Evolutionary conservation across 192 early-diverging fungal genomes (phyloP).

Genomic region (Coemansia sp.): DNA sequence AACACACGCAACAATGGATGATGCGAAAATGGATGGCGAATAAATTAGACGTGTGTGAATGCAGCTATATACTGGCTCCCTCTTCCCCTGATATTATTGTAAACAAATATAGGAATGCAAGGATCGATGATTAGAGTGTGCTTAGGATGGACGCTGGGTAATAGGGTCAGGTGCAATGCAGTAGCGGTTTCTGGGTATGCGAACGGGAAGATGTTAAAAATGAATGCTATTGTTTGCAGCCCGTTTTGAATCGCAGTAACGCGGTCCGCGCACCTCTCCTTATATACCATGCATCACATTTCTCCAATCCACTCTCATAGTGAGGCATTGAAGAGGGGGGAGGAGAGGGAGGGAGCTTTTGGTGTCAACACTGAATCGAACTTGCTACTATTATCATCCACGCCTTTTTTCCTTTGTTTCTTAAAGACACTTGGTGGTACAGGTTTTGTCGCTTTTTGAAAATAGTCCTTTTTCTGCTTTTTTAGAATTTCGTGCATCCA

Average conservation of each 20-base stretch:
- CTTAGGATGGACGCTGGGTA: neutral
- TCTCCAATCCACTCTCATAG: neutral
- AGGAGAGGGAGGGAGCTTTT: neutral
- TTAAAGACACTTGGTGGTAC: neutral
- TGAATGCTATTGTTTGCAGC: neutral
- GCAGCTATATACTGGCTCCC: neutral
- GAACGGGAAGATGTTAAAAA: neutral
- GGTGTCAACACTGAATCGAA: neutral
- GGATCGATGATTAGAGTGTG: neutral
- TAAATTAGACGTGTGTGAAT: neutral
- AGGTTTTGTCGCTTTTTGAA: neutral
- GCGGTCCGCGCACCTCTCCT: neutral
- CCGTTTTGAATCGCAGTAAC: slow-evolving; percentile 1
- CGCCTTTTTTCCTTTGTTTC: neutral
- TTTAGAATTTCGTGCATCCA: slow-evolving; percentile 5
- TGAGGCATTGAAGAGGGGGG: neutral
- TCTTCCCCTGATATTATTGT: slow-evolving; percentile 2
- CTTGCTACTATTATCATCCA: neutral
- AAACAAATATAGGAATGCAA: neutral
- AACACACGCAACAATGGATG: neutral
- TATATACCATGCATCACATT: neutral
- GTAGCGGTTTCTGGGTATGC: slow-evolving; percentile 1
- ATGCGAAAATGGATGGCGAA: neutral
- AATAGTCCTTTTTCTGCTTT: neutral
- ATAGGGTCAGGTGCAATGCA: neutral